Evolutionary conservation across 805 yeast species (phyloP).

Genomic region (Wickerhamiella kazuoi): DNA sequence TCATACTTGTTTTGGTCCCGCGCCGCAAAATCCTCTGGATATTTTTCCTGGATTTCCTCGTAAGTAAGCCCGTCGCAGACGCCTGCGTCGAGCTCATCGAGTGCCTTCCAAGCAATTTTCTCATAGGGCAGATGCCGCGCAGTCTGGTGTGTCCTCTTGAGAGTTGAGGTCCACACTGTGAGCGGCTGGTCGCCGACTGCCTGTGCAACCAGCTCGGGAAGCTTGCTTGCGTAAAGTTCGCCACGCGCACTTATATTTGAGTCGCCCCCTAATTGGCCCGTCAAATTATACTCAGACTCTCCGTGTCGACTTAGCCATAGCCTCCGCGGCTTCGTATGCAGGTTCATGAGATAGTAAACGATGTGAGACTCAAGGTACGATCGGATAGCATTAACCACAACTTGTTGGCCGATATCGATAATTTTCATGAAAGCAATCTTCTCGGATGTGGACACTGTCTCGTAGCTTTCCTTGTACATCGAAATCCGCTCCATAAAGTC

Average conservation of each 20-base stretch:
- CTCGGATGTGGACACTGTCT: constrained; percentile 42
- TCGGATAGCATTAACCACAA: constrained; percentile 72
- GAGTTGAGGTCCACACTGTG: constrained; percentile 92
- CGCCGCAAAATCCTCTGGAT: constrained; percentile 90
- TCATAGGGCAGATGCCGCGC: constrained; percentile 66
- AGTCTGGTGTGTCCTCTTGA: constrained; percentile 82
- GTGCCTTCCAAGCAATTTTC: constrained; percentile 85
- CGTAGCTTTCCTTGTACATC: constrained; percentile 56
- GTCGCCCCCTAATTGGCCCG: constrained; percentile 94
- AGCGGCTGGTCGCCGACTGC: constrained; percentile 38
- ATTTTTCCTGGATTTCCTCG: constrained; percentile 67
- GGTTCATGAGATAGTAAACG: constrained; percentile 88
- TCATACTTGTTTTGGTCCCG: constrained; percentile 92
- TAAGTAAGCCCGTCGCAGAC: constrained; percentile 95
- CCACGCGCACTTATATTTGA: constrained; percentile 75
- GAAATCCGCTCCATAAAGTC: constrained; percentile 63
- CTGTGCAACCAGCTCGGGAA: constrained; percentile 57
- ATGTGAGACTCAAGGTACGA: constrained; percentile 81
- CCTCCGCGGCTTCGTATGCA: constrained; percentile 79
- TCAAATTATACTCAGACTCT: constrained; percentile 77
- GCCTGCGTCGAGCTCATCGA: constrained; percentile 94
- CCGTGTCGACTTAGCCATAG: constrained; percentile 95
- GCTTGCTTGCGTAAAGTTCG: constrained; percentile 57
- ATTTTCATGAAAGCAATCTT: constrained; percentile 65
- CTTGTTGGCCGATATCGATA: constrained; percentile 74